A percentile compares a stretch with the other conserved stretches of the same genome.
Conservation (phyloP, 495 filamentous ascomycete genomes). For the Trichoderma orchidacearum region DNA sequence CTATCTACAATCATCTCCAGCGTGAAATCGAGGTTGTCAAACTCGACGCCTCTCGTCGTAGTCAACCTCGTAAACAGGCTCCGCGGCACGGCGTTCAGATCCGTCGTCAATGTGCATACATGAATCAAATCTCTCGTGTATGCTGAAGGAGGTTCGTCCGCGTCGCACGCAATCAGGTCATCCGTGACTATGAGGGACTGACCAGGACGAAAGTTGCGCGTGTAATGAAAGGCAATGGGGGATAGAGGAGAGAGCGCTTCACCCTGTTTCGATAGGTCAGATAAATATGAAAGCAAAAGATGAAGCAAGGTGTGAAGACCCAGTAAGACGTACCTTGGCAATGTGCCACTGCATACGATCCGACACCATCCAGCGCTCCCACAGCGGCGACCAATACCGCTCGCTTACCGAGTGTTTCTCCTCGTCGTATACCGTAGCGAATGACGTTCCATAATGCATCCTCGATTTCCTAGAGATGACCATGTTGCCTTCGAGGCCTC, state of each 20-base stretch:
- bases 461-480: conserved; percentile 51
- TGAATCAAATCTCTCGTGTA: conserved; percentile 43
- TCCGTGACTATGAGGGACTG: conserved; percentile 56
- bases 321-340: conserved; percentile 38
- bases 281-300: not conserved
- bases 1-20: conserved; percentile 65
- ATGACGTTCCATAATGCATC: conserved; percentile 67
- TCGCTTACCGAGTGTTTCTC: conserved; percentile 51
- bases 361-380: conserved; percentile 70
- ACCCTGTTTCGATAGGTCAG: conserved; percentile 31
- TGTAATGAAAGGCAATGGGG: conserved; percentile 65
- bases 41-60: conserved; percentile 60
- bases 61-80: conserved; percentile 51
- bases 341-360: conserved; percentile 76
- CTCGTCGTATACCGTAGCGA: conserved; percentile 63
- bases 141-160: conserved; percentile 45
- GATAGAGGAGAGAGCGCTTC: conserved; percentile 52
- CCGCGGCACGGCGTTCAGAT: conserved; percentile 54
- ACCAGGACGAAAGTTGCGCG: conserved; percentile 57
- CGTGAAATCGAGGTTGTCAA: conserved; percentile 62
- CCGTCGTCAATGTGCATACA: conserved; percentile 66
- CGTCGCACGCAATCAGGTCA: conserved; percentile 57
- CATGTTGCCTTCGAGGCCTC: conserved; percentile 58
- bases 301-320: not conserved
- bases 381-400: conserved; percentile 60